Evolutionary conservation across 2,329 filamentous ascomycete species (phyloP).

Genomic region (Ascochyta koolunga): DNA sequence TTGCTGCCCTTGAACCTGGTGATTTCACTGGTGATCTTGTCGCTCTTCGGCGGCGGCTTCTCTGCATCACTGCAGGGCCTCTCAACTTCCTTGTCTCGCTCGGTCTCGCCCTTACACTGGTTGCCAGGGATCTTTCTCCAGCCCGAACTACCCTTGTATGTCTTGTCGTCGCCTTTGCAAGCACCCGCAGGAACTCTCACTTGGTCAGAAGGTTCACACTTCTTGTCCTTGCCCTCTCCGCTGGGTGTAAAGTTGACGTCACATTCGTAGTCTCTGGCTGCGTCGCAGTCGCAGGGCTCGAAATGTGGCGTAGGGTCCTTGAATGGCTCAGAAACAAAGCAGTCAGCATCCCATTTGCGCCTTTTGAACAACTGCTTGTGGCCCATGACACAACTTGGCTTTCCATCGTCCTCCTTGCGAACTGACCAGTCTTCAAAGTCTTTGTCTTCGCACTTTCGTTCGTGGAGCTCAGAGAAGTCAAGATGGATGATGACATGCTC

Average conservation of each 20-base stretch:
- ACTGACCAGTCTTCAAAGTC: conserved; percentile 90
- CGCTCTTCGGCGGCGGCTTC: conserved; percentile 63
- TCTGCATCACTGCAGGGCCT: conserved; percentile 72
- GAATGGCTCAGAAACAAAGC: conserved; percentile 87
- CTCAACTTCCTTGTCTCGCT: conserved; percentile 63
- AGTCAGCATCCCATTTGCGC: conserved; percentile 85
- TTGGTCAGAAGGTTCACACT: conserved; percentile 70
- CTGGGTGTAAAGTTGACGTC: conserved; percentile 82
- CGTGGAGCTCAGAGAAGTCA: conserved; percentile 82
- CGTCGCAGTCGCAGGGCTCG: conserved; percentile 79
- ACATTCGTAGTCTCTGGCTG: conserved; percentile 84
- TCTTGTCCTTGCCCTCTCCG: conserved; percentile 58
- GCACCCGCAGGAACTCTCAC: conserved; percentile 71
- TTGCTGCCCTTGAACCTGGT: conserved; percentile 66
- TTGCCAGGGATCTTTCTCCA: conserved; percentile 84
- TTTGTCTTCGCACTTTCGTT: conserved; percentile 74
- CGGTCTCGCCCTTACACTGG: conserved; percentile 52
- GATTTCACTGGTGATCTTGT: conserved; percentile 68
- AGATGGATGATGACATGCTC: conserved; percentile 73
- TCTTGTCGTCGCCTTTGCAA: conserved; percentile 75
- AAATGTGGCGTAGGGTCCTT: conserved; percentile 74
- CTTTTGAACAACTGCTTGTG: conserved; percentile 87
- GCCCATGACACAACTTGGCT: conserved; percentile 92
- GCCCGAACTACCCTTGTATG: conserved; percentile 83
- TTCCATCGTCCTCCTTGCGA: conserved; percentile 76